Evolutionary conservation across 208 protist genomes (phyloP).

Genomic region (Trypanosoma melophagium): DNA sequence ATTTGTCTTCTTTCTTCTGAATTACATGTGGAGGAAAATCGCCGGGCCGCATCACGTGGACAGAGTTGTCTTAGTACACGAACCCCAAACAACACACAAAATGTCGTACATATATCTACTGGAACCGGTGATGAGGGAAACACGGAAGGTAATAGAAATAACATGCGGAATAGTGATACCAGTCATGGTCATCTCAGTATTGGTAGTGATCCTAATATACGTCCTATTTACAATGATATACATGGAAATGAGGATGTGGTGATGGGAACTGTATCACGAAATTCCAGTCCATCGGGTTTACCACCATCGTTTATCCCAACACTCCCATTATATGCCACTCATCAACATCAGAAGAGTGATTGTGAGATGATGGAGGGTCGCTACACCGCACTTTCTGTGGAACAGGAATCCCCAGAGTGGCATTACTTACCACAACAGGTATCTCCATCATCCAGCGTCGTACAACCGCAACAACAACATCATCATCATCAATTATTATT

Average conservation of each 20-base stretch:
- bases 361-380: neutral
- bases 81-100: neutral
- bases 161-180: neutral
- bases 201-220: too few species aligned
- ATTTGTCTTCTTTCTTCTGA: conserved; percentile 13
- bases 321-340: too few species aligned
- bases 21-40: neutral
- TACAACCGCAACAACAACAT: neutral
- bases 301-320: neutral
- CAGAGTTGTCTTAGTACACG: neutral
- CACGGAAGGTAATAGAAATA: neutral
- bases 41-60: neutral
- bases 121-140: neutral
- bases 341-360: too few species aligned
- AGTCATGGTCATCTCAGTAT: too few species aligned
- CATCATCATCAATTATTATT: too few species aligned
- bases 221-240: too few species aligned
- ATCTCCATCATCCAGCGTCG: too few species aligned
- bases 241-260: neutral
- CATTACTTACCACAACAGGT: neutral
- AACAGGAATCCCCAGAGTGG: neutral
- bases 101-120: neutral
- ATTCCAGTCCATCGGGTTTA: neutral
- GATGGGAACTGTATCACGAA: neutral
- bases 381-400: neutral